A percentile compares a stretch with the other conserved stretches of the same genome.
These are phyloP conservation scores for Saccharomycopsis crataegensis DNA, from an alignment of 1,139 yeast species.

Conservation along the genomic window DNA sequence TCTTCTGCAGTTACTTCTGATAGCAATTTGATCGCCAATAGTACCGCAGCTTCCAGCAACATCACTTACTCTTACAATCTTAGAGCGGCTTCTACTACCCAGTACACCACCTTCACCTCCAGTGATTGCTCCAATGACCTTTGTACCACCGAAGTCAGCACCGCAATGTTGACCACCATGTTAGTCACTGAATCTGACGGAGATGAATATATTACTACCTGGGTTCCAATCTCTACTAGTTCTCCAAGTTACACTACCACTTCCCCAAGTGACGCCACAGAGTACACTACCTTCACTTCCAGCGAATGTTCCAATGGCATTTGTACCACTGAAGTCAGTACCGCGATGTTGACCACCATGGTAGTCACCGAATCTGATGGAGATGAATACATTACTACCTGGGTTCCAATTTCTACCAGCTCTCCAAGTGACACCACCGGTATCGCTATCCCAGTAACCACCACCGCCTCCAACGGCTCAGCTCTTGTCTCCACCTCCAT, in stretches of 20 bases:
- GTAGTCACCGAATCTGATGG: constrained; percentile 14
- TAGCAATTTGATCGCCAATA: not conserved
- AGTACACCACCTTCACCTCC: constrained; percentile 16
- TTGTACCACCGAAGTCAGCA: constrained; percentile 7
- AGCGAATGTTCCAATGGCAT: constrained; percentile 7
- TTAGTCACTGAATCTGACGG: constrained; percentile 14
- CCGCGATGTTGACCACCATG: constrained; percentile 16
- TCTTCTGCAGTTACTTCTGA: not conserved
- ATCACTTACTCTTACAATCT: not conserved
- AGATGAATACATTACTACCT: constrained; percentile 16
- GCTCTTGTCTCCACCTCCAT: constrained; percentile 2
- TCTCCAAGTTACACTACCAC: not conserved
- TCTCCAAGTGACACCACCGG: constrained; percentile 6
- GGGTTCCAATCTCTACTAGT: constrained; percentile 14
- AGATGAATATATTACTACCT: constrained; percentile 16
- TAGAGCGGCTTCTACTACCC: not conserved
- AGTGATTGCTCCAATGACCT: constrained; percentile 6
- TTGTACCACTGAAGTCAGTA: constrained; percentile 7
- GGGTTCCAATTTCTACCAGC: constrained; percentile 15
- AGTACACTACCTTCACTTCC: constrained; percentile 16
- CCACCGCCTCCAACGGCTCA: constrained; percentile 5
- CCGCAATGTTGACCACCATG: constrained; percentile 16
- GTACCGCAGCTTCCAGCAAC: not conserved
- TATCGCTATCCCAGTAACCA: constrained; percentile 8
- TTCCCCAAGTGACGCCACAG: not conserved